Conservation (phyloP, 495 filamentous ascomycete species). For the Bombardia bombarda region DNA sequence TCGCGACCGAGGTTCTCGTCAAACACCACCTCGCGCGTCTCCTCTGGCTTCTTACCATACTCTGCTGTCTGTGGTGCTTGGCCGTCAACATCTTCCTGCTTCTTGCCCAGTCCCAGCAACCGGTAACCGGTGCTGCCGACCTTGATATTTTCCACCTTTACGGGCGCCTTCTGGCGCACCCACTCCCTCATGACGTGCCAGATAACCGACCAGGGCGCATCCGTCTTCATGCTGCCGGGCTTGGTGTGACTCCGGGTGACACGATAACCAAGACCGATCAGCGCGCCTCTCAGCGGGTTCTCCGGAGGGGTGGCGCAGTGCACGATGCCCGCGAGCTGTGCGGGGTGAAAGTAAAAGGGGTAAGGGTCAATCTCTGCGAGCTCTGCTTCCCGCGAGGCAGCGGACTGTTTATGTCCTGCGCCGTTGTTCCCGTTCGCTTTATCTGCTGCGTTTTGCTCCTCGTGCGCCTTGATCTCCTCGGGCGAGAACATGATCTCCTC, state of each 20-base stretch:
- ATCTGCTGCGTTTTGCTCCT: background rate
- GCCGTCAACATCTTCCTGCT: constrained; percentile 8
- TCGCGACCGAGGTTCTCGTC: constrained; percentile 73
- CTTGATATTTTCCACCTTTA: constrained; percentile 62
- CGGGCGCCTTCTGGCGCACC: constrained; percentile 64
- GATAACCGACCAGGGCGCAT: constrained; percentile 78
- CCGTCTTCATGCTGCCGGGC: constrained; percentile 79
- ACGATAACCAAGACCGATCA: constrained; percentile 70
- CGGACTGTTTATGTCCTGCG: constrained; percentile 14
- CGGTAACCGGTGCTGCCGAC: constrained; percentile 59
- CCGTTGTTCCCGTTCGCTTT: constrained; percentile 6
- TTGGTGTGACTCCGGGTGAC: constrained; percentile 79
- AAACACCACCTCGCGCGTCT: constrained; percentile 61
- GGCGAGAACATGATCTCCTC: constrained; percentile 52
- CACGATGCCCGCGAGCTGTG: constrained; percentile 59
- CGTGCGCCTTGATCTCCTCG: constrained; percentile 16
- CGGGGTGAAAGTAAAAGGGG: constrained; percentile 84
- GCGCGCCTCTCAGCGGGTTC: constrained; percentile 66
- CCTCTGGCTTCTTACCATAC: constrained; percentile 6
- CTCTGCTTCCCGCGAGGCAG: constrained; percentile 35
- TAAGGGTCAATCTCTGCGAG: constrained; percentile 54
- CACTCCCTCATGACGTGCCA: constrained; percentile 96
- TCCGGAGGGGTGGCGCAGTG: constrained; percentile 69
- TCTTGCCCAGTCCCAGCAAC: constrained; percentile 39
- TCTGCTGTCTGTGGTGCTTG: constrained; percentile 3